phyloP scores from a whole-genome alignment of 1,284 basidiomycete species.

The Irpex lacteus region DNA sequence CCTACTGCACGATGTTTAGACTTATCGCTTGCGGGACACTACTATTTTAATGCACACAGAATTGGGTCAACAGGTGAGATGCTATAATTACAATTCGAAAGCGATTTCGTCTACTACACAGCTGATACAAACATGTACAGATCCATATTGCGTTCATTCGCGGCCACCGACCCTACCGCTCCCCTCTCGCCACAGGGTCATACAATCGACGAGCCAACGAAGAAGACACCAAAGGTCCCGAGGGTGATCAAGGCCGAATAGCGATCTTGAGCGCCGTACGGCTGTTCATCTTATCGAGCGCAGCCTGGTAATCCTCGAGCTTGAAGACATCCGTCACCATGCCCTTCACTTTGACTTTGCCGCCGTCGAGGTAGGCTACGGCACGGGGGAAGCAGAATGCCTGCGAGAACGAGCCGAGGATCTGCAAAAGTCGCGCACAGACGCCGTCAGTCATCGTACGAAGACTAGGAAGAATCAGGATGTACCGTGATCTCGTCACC shows the following conservation, averaged over 20 bases:
- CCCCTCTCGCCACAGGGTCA: background rate
- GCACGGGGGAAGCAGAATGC: conserved; percentile 62
- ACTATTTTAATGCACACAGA: too few species aligned
- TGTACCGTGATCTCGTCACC: background rate
- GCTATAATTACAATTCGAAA: too few species aligned
- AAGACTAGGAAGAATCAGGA: too few species aligned
- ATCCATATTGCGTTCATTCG: too few species aligned
- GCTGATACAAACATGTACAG: too few species aligned
- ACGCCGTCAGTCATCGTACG: too few species aligned
- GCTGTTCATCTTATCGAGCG: conserved; percentile 59
- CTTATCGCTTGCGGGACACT: too few species aligned
- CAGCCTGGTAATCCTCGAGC: conserved; percentile 54
- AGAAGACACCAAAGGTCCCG: background rate
- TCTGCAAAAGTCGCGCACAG: conserved; percentile 28
- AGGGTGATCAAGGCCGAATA: conserved; percentile 29
- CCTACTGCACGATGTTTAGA: too few species aligned
- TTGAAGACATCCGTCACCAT: conserved; percentile 52
- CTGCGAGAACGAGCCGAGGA: conserved; percentile 61
- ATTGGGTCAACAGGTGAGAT: too few species aligned
- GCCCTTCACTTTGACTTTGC: conserved; percentile 40
- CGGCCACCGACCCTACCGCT: background rate
- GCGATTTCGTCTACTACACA: too few species aligned
- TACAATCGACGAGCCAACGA: background rate
- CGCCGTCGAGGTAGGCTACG: conserved; percentile 57
- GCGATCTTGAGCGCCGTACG: conserved; percentile 39